Base-by-base conservation (phyloP, 345 rosid species). In the Bruguiera gymnorhiza region DNA sequence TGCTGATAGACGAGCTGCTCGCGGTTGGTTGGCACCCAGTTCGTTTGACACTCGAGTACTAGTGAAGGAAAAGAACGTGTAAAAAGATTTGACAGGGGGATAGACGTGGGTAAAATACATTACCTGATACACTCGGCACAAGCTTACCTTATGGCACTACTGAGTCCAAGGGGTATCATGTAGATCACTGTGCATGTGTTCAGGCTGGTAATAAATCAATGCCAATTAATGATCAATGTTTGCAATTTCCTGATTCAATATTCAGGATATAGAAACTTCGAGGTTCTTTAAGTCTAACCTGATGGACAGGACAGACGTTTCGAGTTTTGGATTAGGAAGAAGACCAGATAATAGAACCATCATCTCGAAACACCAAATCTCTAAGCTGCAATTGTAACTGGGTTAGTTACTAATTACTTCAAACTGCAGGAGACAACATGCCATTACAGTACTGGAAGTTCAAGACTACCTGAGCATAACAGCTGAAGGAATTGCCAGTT, bases 231-330 rank as follows among this genome's bases (percentile, higher is more conserved):
- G 7, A 34, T 55, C 30, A 56, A 13, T 56, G 26, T 56, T 1
- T 8, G 60, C 29, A 27, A 43, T 43, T 43, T 43, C 19, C 19
- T 0, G 60, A 10, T 6, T 3, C 60, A 24, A 23, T 21, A 21
- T 21, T 56, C 60, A 56, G 18, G 60, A 21, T 2, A 67, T 27
- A 11, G 16, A 27, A 59, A 51, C 48, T 39, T 26, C 55, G 20
- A 11, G 60, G 3, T 29, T 24, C 36, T 8, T 39, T 21, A 27
- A 60, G 30, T 20, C 64, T 37, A 66, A 81, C 85, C 87, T 71
- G 56, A 84, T 81, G 56, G 87, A 80, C 15, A 84, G 72, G n/a
- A 79, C 76, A 1, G 87, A 84, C 13, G 85, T 75, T 75, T 84
- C 80, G 13, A 84, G 65, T 62, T 72, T 68, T 2, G 87, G 87